Evolutionary conservation across 2,329 filamentous ascomycete species (phyloP).

Genomic region (Xylaria sp.): DNA sequence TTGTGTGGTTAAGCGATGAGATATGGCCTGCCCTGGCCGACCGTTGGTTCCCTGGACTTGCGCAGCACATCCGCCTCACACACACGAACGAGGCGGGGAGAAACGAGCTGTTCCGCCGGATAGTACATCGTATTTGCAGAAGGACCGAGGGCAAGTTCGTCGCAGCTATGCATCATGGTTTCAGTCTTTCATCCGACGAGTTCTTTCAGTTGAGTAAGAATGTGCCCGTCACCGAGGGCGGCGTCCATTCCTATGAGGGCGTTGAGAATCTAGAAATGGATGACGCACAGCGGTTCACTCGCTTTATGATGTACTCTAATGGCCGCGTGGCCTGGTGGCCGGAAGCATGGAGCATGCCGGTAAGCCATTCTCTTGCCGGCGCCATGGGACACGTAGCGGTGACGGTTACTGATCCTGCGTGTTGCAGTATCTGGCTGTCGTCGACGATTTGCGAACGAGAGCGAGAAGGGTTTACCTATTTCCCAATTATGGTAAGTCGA

Average conservation of each 20-base stretch:
- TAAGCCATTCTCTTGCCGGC: conserved; percentile 6
- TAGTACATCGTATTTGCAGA: conserved; percentile 38
- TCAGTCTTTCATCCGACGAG: conserved; percentile 41
- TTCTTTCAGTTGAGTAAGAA: conserved; percentile 44
- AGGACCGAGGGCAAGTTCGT: conserved; percentile 42
- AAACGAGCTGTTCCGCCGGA: conserved; percentile 41
- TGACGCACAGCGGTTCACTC: conserved; percentile 36
- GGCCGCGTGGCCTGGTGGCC: conserved; percentile 49
- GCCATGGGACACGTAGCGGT: neutral
- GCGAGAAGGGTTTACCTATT: conserved; percentile 45
- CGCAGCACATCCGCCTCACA: conserved; percentile 40
- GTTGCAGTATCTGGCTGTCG: conserved; percentile 41
- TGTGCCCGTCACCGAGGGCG: conserved; percentile 43
- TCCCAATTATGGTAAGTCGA: conserved; percentile 38
- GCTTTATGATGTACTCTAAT: conserved; percentile 47
- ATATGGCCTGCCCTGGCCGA: conserved; percentile 46
- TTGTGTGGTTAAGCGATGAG: conserved; percentile 46
- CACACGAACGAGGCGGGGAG: conserved; percentile 23
- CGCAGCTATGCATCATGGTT: conserved; percentile 44
- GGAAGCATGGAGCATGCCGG: conserved; percentile 44
- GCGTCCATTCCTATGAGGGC: conserved; percentile 43
- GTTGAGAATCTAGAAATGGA: conserved; percentile 38
- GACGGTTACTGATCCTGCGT: conserved; percentile 8
- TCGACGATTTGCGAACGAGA: conserved; percentile 47
- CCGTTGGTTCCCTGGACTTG: conserved; percentile 45